These are phyloP conservation scores for Primulina huaijiensis DNA, from an alignment of 257 asterid species.

Conservation along the genomic window DNA sequence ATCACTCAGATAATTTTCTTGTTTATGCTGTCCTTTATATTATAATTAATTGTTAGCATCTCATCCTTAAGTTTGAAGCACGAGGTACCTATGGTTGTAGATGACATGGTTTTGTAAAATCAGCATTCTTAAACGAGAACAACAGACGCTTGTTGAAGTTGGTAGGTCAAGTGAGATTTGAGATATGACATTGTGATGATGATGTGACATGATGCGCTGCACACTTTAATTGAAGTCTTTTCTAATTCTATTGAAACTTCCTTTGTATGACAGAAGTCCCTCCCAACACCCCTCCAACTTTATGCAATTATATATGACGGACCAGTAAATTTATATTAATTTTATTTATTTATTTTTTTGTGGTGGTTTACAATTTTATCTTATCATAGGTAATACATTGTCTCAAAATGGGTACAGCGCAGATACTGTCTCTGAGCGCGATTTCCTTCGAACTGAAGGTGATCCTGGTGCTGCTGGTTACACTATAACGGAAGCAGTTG, in stretches of 20 bases:
- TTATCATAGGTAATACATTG: conserved; percentile 42
- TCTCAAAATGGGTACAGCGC: conserved; percentile 43
- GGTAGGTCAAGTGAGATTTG: background rate
- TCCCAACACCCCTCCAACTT: too few species aligned
- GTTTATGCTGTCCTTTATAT: background rate
- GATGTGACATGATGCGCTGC: background rate
- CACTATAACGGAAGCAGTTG: conserved; percentile 84
- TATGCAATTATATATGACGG: background rate
- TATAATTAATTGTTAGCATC: background rate
- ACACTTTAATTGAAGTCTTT: background rate
- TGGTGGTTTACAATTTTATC: conserved; percentile 26
- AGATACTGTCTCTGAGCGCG: conserved; percentile 66
- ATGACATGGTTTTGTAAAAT: background rate
- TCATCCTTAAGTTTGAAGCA: background rate
- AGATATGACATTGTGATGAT: background rate
- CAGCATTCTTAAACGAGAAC: background rate
- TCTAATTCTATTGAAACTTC: background rate
- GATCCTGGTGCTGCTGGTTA: conserved; percentile 96
- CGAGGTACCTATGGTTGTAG: background rate
- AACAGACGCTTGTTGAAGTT: background rate
- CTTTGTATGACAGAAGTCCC: background rate
- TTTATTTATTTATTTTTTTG: background rate
- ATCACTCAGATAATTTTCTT: background rate
- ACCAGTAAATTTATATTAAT: background rate
- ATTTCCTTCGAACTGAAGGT: conserved; percentile 91